Evolutionary conservation across 805 yeast species (phyloP).

Genomic region (Blastobotrys attinorum): DNA sequence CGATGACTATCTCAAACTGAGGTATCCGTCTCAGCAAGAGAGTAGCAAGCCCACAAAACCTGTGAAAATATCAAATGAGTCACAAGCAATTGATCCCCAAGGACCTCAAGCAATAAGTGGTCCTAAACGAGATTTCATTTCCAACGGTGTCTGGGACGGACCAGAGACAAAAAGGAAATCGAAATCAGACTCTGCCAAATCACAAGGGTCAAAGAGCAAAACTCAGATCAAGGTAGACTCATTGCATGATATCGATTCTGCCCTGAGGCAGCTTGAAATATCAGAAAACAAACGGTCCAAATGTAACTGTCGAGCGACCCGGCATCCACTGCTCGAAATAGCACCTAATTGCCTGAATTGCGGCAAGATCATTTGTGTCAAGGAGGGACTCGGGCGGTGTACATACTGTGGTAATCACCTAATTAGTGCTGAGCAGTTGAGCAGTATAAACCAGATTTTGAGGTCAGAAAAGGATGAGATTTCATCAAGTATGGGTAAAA

Average conservation of each 20-base stretch:
- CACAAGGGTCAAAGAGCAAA: conserved; percentile 27
- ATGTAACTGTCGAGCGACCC: conserved; percentile 80
- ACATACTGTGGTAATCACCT: conserved; percentile 69
- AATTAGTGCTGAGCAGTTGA: conserved; percentile 53
- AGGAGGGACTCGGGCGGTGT: conserved; percentile 89
- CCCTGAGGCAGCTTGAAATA: conserved; percentile 46
- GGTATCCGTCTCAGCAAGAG: background rate
- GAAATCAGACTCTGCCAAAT: background rate
- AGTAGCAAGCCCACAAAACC: background rate
- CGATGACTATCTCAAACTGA: background rate
- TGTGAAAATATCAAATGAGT: background rate
- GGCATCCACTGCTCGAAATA: conserved; percentile 80
- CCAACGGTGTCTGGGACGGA: conserved; percentile 6
- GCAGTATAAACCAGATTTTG: conserved; percentile 47
- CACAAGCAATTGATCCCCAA: background rate
- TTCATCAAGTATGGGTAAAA: conserved; percentile 28
- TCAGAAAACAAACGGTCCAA: conserved; percentile 14
- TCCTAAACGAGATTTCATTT: background rate
- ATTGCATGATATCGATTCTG: conserved; percentile 58
- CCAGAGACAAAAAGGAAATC: background rate
- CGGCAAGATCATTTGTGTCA: conserved; percentile 85
- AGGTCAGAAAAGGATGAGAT: conserved; percentile 43
- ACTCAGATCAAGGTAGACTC: conserved; percentile 41
- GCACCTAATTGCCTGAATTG: conserved; percentile 93
- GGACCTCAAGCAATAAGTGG: background rate